These are phyloP conservation scores for Xerocomellus chrysenteron DNA, from an alignment of 768 basidiomycete species.

Conservation along the genomic window DNA sequence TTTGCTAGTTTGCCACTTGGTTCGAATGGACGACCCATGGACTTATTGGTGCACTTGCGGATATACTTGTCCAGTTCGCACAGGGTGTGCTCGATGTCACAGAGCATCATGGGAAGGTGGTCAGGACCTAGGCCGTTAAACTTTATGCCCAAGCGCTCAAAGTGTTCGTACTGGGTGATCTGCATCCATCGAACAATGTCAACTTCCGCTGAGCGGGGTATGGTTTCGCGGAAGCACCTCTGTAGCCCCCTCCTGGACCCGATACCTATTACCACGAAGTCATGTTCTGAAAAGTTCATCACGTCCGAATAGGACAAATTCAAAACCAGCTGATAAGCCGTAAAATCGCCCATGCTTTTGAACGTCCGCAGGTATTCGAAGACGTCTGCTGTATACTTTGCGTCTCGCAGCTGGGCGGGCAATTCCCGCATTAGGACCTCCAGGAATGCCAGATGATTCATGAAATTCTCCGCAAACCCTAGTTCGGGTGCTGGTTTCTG, in stretches of 20 bases:
- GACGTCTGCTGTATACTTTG: conserved; percentile 61
- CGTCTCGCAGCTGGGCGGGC: conserved; percentile 44
- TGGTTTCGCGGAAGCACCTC: conserved; percentile 59
- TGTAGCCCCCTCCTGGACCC: conserved; percentile 65
- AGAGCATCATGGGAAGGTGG: conserved; percentile 53
- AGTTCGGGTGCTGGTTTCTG: conserved; percentile 67
- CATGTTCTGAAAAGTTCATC: conserved; percentile 61
- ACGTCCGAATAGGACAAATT: conserved; percentile 57
- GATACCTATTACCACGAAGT: conserved; percentile 69
- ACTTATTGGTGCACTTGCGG: conserved; percentile 37
- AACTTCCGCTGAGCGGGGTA: conserved; percentile 46
- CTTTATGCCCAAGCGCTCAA: conserved; percentile 53
- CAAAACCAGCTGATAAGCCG: conserved; percentile 64
- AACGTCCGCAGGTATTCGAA: conserved; percentile 58
- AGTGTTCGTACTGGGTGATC: conserved; percentile 57
- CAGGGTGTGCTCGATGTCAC: conserved; percentile 75
- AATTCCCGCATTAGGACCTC: conserved; percentile 62
- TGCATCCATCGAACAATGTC: conserved; percentile 66
- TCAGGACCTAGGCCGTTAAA: conserved; percentile 53
- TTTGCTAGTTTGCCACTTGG: conserved; percentile 29
- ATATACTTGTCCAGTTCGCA: conserved; percentile 82
- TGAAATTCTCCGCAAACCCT: conserved; percentile 44
- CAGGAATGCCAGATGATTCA: conserved; percentile 64
- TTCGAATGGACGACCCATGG: conserved; percentile 38
- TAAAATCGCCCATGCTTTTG: conserved; percentile 75